phyloP scores from a whole-genome alignment of 495 filamentous ascomycete genomes.

The Penicillium pulvis region DNA sequence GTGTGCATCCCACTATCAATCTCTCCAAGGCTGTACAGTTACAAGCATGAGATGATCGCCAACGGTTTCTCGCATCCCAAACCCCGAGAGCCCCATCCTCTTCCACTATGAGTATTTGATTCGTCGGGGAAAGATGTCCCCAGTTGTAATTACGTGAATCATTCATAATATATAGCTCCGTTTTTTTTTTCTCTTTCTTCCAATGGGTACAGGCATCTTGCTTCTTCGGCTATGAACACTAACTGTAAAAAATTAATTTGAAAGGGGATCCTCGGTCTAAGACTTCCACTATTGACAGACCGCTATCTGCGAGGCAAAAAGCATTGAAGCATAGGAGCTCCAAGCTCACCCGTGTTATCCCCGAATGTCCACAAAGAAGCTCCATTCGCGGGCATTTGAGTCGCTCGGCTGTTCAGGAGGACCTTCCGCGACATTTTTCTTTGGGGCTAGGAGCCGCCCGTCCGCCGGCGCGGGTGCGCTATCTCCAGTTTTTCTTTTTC shows the following conservation, averaged over 20 bases:
- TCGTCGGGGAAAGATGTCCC: constrained; percentile 11
- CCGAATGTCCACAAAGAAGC: constrained; percentile 1
- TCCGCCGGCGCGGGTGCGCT: constrained; percentile 25
- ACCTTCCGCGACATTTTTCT: constrained; percentile 24
- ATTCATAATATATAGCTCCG: not conserved
- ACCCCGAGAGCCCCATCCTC: constrained; percentile 9
- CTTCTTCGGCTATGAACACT: not conserved
- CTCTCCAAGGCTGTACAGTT: constrained; percentile 6
- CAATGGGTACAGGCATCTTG: not conserved
- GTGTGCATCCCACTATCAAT: not conserved
- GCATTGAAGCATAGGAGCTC: constrained; percentile 2
- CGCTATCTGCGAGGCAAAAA: not conserved
- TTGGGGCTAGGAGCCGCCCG: constrained; percentile 28
- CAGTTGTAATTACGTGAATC: constrained; percentile 1
- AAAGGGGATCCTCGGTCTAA: not conserved
- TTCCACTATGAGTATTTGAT: constrained; percentile 1
- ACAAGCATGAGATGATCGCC: constrained; percentile 26
- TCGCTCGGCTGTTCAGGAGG: constrained; percentile 17
- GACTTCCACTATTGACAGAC: not conserved
- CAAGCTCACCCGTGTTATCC: not conserved
- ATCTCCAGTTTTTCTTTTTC: constrained; percentile 19
- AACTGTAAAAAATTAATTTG: not conserved
- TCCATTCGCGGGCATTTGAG: not conserved
- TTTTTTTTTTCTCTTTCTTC: not conserved
- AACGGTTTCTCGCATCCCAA: constrained; percentile 31